phyloP scores from a whole-genome alignment of 768 basidiomycete genomes.

The Trametes meyenii region DNA sequence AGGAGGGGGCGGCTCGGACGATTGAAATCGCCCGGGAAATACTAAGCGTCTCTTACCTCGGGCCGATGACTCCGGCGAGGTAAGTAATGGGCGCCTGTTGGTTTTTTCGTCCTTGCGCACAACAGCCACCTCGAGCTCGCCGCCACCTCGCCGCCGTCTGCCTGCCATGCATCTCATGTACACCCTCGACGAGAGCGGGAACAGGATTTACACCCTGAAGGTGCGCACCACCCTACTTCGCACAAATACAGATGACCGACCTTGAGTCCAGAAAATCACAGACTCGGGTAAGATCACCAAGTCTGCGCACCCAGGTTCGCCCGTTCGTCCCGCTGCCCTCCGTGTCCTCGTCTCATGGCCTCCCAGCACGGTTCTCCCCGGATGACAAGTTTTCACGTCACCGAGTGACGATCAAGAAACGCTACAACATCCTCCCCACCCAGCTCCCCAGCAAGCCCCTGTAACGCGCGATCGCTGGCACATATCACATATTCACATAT shows the following conservation, averaged over 20 bases:
- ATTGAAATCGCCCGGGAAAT: not conserved
- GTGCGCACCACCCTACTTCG: constrained; percentile 43
- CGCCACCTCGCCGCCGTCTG: not conserved
- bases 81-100: not conserved
- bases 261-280: constrained; percentile 74
- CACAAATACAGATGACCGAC: not conserved
- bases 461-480: constrained; percentile 42
- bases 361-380: constrained; percentile 78
- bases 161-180: constrained; percentile 96
- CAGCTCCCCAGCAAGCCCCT: constrained; percentile 89
- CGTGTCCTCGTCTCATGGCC: not conserved
- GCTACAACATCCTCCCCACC: constrained; percentile 85
- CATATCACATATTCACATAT: not conserved
- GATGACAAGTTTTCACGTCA: constrained; percentile 99
- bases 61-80: not conserved
- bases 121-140: constrained; percentile 6
- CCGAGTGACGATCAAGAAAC: constrained; percentile 95
- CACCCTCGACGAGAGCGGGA: constrained; percentile 72
- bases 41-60: not conserved
- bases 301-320: constrained; percentile 94
- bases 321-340: not conserved
- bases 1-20: not conserved
- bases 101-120: constrained; percentile 8
- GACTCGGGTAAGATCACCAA: constrained; percentile 83
- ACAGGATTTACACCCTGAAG: constrained; percentile 91